Base-by-base conservation (phyloP, 257 asterid genomes). In the Ajuga chamaepitys region DNA sequence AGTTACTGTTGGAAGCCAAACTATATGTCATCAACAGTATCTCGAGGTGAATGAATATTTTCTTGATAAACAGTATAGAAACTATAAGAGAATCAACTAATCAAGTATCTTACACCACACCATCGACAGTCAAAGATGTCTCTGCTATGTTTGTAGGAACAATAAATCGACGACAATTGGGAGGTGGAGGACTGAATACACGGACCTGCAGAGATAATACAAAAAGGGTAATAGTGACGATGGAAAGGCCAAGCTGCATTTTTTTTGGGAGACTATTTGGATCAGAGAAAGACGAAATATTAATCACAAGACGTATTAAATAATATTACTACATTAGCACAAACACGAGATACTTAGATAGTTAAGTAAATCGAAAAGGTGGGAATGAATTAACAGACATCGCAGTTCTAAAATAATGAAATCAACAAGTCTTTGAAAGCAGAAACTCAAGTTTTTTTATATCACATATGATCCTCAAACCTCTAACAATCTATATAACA, bases 141-240 rank as follows among this genome's bases (percentile, higher is more conserved):
- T 93, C 99, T n/a, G 97, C 97, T 72, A 93, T 89, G 78, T 93
- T 93, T 54, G 99, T 93, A 71, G 99, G 83, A 72, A 93, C 88
- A 50, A 89, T 89, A 79, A 89, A 84, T 69, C 96, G 83, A 74
- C 99, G 85, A 64, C 97, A 93, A 81, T 81, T 87, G 64, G 94
- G 86, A 70, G 96, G 92, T 20, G 97, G 87, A 24, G 88, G 90
- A 75, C 66, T 79, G 74, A 93, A 89, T 58, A 93, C 99, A 63
- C 99, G 96, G 72, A 93, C 84, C 98, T 89, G 84, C 70, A 83
- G 61, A 63, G 66, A 22, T 45, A 76, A 76, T 45, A 32, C 42
- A 71, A 74, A 60, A 58, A 20, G 44, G 24, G 24, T 25, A 66
- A 62, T n/a, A 40, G 16, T 52, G 41, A 60, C 42, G 76, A 32